Evolutionary conservation across 2,329 filamentous ascomycete species (phyloP).

Genomic region (Pseudogymnoascus sp.): DNA sequence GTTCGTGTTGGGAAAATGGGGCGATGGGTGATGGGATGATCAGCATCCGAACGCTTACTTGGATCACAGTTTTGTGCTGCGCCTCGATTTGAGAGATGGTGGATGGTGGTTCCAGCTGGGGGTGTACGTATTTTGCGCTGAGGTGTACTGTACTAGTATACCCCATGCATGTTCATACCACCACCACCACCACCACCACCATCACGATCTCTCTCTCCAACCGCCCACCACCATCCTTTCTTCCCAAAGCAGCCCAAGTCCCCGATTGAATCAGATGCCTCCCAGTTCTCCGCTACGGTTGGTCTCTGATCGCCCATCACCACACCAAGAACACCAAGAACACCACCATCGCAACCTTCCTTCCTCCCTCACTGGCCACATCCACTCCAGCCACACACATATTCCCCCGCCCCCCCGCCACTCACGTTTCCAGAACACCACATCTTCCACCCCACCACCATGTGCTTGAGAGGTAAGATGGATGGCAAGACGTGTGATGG

Average conservation of each 20-base stretch:
- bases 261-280: background rate
- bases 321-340: too few species aligned
- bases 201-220: background rate
- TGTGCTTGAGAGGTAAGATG: background rate
- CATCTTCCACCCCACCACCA: background rate
- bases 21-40: background rate
- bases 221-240: background rate
- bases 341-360: background rate
- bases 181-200: background rate
- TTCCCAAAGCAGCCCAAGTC: background rate
- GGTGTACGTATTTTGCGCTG: background rate
- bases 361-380: background rate
- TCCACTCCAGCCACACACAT: background rate
- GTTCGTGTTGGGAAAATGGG: background rate
- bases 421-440: background rate
- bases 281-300: background rate
- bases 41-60: background rate
- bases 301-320: background rate
- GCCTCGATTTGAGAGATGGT: background rate
- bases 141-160: too few species aligned
- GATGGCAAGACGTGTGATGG: background rate
- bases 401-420: too few species aligned
- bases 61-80: background rate
- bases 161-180: too few species aligned
- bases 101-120: background rate